Base-by-base conservation (phyloP, 1,284 basidiomycete species). In the Apiotrichum mycotoxinovorans region DNA sequence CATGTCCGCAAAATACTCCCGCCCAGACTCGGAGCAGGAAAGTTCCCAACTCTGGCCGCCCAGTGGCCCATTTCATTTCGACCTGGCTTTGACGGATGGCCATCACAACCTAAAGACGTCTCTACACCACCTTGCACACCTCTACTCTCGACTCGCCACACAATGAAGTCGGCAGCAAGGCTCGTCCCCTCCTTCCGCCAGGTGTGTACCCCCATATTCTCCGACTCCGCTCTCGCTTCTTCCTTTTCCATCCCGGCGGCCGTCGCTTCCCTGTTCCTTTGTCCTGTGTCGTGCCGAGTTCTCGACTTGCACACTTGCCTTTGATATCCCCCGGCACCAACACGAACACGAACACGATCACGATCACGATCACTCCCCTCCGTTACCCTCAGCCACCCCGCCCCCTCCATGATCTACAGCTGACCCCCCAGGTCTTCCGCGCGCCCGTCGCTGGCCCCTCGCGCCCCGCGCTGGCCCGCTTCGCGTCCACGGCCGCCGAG, bases 401-500 rank as follows among this genome's bases (percentile, higher is more conserved):
- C 1, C 25, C 26, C 12, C 9, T 20, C 27, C 9, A n/a, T 3
- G 12, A 38, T 7, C 8, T 23, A 43, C 43, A 27, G 20, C 27
- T 53, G 15, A 45, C 20, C 34, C 27, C 33, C 33, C 18, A 54
- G 56, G 42, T 56, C 46, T 40, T 56, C 52, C 37, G 55, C 57
- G 51, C 59, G 34, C 35, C 41, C 33, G 44, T 60, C 50, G 61
- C 64, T 4, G 64, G 62, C 23, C 62, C 64, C 3, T 62, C 59
- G 48, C 56, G 44, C 33, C 52, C 52, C 35, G 46, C 44, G 1
- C 54, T 45, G n/a, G n/a, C 14, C 26, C 54, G 58, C 48, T 42
- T 52, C 34, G 52, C 56, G 37, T 57, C 57, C 8, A 61, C 61
- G 33, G 56, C 49, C 37, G 41, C 45, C 38, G 35, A 25, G 11